Evolutionary conservation across 1,284 basidiomycete genomes (phyloP), one percentile per base, ranked within the genome.

Genomic region (Trichosporon asahii): DNA sequence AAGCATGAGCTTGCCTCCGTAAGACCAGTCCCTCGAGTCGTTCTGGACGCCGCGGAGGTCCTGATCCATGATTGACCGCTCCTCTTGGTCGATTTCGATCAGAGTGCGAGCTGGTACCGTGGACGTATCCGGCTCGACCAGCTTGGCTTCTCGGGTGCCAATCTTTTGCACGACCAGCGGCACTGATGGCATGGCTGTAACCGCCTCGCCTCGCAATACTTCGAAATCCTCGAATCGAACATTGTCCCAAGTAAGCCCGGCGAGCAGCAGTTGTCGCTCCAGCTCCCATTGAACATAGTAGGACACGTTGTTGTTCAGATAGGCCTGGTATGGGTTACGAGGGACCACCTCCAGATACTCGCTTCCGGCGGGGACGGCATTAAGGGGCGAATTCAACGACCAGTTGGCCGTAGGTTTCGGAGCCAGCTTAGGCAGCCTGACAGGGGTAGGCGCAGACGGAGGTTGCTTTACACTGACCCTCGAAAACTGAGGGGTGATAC

Each of bases 211-310:
- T 1, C 29, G 35, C 3, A 80, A 66, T 1, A 15, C 5, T 3
- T 33, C 18, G 18, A 80, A 35, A 37, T 79, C 76, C 1, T 64
- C 64, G 0, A 65, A 7, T 14, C 44, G 12, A 35, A 80, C 40
- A 55, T 79, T 73, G 1, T 63, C 63, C 76, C 78, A 78, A 0
- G 57, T 25, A 0, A 77, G 21, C 0, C 64, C 63, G 1, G 60
- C 15, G 11, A 73, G 46, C n/a, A 65, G 14, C 21, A 80, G 25
- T 11, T 67, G 69, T 18, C 75, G 61, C 21, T 77, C 71, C 2
- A 79, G 64, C 57, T 79, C 78, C 78, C 78, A 79, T 67, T 79
- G 79, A 1, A 79, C 73, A 12, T 72, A 72, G 33, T 75, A 79
- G 5, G 53, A 65, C 21, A 79, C 49, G 3, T 65, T 21, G 27